phyloP scores from a whole-genome alignment of 73 alveolate genomes.

The Paramecium biaurelia region DNA sequence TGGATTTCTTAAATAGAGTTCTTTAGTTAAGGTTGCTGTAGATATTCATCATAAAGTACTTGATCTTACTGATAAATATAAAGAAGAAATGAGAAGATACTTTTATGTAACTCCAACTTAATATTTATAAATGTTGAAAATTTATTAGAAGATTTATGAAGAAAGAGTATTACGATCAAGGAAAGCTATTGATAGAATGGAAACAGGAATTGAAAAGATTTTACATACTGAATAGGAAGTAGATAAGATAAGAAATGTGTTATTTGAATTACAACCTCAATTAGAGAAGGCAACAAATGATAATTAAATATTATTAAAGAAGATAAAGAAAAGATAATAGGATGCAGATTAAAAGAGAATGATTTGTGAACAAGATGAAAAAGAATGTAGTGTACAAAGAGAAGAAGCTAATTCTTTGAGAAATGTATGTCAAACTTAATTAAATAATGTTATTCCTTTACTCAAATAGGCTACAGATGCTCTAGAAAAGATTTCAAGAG shows the following conservation, averaged over 20 bases:
- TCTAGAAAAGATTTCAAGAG: conserved; percentile 86
- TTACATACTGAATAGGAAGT: conserved; percentile 84
- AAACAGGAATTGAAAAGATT: conserved; percentile 74
- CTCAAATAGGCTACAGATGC: conserved; percentile 96
- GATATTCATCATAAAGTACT: conserved; percentile 97
- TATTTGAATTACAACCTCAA: conserved; percentile 85
- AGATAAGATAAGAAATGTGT: conserved; percentile 76
- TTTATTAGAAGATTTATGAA: conserved; percentile 85
- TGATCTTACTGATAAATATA: conserved; percentile 80
- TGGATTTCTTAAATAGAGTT: conserved; percentile 44
- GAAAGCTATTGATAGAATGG: neutral
- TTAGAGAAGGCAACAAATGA: conserved; percentile 76
- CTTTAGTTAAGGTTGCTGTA: conserved; percentile 93
- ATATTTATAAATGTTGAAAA: conserved; percentile 94
- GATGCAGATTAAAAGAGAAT: conserved; percentile 73
- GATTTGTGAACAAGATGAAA: conserved; percentile 64
- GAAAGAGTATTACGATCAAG: conserved; percentile 14
- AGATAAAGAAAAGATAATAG: conserved; percentile 51
- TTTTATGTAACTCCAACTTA: conserved; percentile 99
- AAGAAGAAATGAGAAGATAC: conserved; percentile 94
- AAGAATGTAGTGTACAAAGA: conserved; percentile 63
- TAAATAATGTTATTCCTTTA: conserved; percentile 98
- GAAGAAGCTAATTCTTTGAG: conserved; percentile 77
- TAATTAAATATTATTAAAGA: conserved; percentile 53
- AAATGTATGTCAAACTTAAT: conserved; percentile 78